Conservation (phyloP, 139 green algal species). For the Tetraselmis chui region DNA sequence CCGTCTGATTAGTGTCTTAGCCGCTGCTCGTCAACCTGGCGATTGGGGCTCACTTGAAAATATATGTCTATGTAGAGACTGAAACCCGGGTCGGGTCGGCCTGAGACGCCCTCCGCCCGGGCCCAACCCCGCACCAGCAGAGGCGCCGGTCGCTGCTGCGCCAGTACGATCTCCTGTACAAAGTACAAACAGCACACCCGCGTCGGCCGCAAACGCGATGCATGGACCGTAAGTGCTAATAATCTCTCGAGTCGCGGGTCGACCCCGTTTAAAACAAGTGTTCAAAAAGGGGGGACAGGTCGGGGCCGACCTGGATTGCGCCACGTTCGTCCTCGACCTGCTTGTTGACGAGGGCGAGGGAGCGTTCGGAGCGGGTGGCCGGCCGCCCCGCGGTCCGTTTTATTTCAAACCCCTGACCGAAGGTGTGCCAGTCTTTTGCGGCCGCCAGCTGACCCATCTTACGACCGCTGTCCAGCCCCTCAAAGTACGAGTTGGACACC, state of each 20-base stretch:
- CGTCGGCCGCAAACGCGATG: too few relatives aligned
- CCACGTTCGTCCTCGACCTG: not conserved
- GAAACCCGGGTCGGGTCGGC: conserved; percentile 12
- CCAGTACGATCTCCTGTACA: not conserved
- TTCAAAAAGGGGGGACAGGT: too few relatives aligned
- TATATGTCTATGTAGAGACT: conserved; percentile 26
- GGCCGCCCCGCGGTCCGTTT: not conserved
- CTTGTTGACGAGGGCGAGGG: conserved; percentile 7
- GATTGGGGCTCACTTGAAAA: conserved; percentile 4
- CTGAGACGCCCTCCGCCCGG: conserved; percentile 5
- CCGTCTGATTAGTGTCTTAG: too few relatives aligned
- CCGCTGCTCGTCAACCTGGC: too few relatives aligned
- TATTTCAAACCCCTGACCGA: conserved; percentile 13
- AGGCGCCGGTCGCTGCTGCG: conserved; percentile 5
- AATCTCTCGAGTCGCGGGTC: too few relatives aligned
- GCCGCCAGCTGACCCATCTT: not conserved
- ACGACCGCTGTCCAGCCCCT: not conserved
- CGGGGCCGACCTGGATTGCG: conserved; percentile 5
- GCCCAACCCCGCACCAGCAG: conserved; percentile 8
- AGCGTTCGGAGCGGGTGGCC: not conserved
- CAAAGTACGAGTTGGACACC: conserved; percentile 16
- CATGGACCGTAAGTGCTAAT: too few relatives aligned
- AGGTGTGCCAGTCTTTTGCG: conserved; percentile 10
- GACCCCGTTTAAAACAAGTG: too few relatives aligned
- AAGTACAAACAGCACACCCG: not conserved